phyloP scores from a whole-genome alignment of 139 green algal species.

The Ulvella scutata region DNA sequence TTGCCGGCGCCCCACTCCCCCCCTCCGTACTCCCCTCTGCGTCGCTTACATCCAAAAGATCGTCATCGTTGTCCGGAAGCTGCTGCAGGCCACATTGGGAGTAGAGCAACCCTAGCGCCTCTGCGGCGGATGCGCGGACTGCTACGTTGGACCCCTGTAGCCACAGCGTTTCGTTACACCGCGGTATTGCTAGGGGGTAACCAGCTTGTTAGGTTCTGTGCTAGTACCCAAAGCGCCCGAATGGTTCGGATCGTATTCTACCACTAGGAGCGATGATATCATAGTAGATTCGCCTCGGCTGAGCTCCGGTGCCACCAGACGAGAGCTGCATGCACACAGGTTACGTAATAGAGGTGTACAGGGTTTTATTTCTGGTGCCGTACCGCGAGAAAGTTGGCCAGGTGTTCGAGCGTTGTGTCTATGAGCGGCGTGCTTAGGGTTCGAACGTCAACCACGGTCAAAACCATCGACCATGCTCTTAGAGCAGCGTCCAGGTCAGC shows the following conservation, averaged over 20 bases:
- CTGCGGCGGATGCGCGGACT: not conserved
- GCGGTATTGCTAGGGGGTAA: no score
- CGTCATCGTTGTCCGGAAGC: not conserved
- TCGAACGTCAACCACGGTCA: not conserved
- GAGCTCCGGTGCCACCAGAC: no score
- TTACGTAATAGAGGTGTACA: no score
- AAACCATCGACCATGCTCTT: not conserved
- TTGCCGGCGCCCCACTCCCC: not conserved
- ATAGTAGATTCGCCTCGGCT: no score
- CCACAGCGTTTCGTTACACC: no score
- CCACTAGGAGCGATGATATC: no score
- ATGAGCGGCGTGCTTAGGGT: constrained; percentile 3
- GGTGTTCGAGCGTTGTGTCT: not conserved
- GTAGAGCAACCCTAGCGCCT: not conserved
- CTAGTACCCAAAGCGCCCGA: no score
- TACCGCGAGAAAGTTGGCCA: not conserved
- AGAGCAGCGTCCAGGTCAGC: not conserved
- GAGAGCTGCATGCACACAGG: no score
- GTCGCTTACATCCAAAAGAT: not conserved
- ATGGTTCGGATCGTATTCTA: no score
- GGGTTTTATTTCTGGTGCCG: no score
- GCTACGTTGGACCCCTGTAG: not conserved
- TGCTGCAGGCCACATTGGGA: not conserved
- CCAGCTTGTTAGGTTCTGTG: no score
- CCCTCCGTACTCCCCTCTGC: no score